These are phyloP conservation scores for Rutstroemia sp. DNA, from an alignment of 2,329 filamentous ascomycete species.

Conservation along the genomic window DNA sequence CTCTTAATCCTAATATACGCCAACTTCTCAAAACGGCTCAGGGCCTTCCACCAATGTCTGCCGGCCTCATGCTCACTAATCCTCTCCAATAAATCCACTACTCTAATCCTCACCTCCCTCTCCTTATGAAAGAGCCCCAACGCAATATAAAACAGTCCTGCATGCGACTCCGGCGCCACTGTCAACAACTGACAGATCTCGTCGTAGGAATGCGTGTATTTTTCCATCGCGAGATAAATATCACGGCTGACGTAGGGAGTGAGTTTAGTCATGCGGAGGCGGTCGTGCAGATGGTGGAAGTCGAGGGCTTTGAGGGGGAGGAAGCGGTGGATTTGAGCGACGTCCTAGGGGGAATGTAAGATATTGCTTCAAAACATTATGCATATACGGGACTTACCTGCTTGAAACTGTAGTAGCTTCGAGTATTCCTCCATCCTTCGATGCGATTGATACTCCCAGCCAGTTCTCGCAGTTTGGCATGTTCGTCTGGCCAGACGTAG, in stretches of 20 bases:
- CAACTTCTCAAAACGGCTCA: constrained; percentile 83
- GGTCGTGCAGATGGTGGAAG: constrained; percentile 86
- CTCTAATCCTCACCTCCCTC: constrained; percentile 66
- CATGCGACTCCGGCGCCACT: constrained; percentile 77
- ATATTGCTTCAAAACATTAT: constrained; percentile 20
- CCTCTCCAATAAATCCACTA: constrained; percentile 73
- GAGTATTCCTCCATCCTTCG: constrained; percentile 92
- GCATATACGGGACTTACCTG: constrained; percentile 46
- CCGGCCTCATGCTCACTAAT: constrained; percentile 84
- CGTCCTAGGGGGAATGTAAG: constrained; percentile 42
- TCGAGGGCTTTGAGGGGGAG: constrained; percentile 74
- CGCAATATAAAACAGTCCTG: constrained; percentile 83
- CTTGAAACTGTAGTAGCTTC: constrained; percentile 93
- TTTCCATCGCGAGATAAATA: constrained; percentile 75
- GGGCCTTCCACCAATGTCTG: constrained; percentile 80
- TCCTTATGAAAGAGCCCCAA: constrained; percentile 90
- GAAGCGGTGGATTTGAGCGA: constrained; percentile 55
- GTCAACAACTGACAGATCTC: constrained; percentile 79
- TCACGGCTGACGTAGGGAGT: constrained; percentile 68
- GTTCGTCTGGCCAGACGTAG: constrained; percentile 89
- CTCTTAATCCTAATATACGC: constrained; percentile 74
- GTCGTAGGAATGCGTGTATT: constrained; percentile 70
- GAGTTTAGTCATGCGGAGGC: constrained; percentile 74
- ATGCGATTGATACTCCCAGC: constrained; percentile 88
- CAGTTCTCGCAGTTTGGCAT: constrained; percentile 73